Percentiles rank a stretch among this genome's conserved stretches.
Conservation (phyloP, 257 asterid species). For the Thymus mandschuricus region DNA sequence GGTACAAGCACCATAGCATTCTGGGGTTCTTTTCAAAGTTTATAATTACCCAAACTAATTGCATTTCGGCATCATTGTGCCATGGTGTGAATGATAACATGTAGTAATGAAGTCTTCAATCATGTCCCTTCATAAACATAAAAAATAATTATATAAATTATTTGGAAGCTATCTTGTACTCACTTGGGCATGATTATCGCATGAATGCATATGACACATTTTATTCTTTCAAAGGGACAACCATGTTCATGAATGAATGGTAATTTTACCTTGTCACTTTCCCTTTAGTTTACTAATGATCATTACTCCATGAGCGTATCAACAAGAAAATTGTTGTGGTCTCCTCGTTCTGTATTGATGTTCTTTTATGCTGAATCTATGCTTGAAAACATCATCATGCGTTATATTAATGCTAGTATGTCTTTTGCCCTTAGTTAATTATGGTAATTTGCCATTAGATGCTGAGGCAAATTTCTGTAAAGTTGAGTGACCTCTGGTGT, state of each 20-base stretch:
- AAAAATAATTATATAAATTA: neutral
- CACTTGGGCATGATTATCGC: constrained; percentile 21
- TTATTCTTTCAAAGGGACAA: neutral
- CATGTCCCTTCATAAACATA: neutral
- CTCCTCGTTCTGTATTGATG: neutral
- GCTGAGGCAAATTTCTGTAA: neutral
- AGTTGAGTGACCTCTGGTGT: constrained; percentile 11
- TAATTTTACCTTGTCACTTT: no score
- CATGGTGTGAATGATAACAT: constrained; percentile 13
- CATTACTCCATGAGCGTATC: constrained; percentile 4
- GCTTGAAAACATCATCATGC: constrained; percentile 2
- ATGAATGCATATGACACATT: neutral
- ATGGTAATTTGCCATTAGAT: constrained; percentile 4
- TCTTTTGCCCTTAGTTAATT: constrained; percentile 16
- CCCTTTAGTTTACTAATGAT: neutral
- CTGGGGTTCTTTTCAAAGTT: constrained; percentile 25
- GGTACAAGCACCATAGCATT: constrained; percentile 2
- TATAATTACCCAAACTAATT: constrained; percentile 10
- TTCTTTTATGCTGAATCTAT: constrained; percentile 14
- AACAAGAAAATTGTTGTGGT: constrained; percentile 9
- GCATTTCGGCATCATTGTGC: constrained; percentile 16
- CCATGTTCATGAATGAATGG: no score
- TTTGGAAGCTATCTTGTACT: constrained; percentile 17
- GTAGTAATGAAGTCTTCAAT: neutral
- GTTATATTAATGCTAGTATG: constrained; percentile 17